Percentiles rank a stretch among this genome's conserved stretches.
Conservation (phyloP, 768 basidiomycete genomes). For the Phaeotremella fagi region DNA sequence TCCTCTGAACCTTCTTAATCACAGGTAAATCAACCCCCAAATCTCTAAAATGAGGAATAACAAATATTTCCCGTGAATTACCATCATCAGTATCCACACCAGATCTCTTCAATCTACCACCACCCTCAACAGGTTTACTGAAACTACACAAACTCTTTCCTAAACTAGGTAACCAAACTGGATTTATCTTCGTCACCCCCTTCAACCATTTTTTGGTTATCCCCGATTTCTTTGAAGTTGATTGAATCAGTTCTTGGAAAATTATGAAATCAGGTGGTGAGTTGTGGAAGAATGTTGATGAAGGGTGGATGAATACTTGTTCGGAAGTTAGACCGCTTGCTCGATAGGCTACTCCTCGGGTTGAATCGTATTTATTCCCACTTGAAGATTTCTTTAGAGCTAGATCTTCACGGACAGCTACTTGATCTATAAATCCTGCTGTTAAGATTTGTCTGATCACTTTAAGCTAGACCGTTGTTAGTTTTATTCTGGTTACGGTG, state of each 20-base stretch:
- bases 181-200: conserved; percentile 81
- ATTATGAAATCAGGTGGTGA: conserved; percentile 81
- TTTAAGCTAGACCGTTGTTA: conserved; percentile 60
- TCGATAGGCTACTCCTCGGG: conserved; percentile 75
- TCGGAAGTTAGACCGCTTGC: conserved; percentile 47
- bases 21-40: conserved; percentile 84
- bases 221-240: conserved; percentile 73
- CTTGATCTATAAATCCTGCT: conserved; percentile 90
- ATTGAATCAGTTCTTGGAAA: conserved; percentile 73
- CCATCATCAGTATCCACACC: conserved; percentile 38
- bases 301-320: conserved; percentile 91
- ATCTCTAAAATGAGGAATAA: conserved; percentile 77
- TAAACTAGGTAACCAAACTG: conserved; percentile 76
- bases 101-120: conserved; percentile 43
- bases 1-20: conserved; percentile 52
- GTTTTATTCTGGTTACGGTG: not conserved
- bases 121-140: conserved; percentile 70
- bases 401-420: conserved; percentile 84
- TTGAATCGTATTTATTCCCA: conserved; percentile 67
- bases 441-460: conserved; percentile 79
- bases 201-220: no score
- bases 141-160: conserved; percentile 81
- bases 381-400: conserved; percentile 58
- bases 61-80: conserved; percentile 58
- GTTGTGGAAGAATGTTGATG: conserved; percentile 65